Percentiles rank a stretch among this genome's conserved stretches.
Evolutionary conservation across 352 stramenopile species (phyloP).

Genomic region (Pythium brachiatum): DNA sequence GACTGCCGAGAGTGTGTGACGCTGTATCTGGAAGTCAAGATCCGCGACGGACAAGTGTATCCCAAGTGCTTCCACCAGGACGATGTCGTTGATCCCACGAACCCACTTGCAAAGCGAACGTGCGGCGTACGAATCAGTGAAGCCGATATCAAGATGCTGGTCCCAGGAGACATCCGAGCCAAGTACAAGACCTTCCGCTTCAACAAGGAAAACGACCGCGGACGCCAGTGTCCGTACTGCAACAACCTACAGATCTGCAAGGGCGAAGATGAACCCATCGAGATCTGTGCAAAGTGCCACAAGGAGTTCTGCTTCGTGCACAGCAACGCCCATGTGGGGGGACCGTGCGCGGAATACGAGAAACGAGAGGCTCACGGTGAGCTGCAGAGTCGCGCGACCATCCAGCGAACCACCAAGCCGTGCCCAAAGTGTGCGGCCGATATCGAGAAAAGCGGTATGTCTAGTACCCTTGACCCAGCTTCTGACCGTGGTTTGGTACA

Average conservation of each 20-base stretch:
- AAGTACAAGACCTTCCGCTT: constrained; percentile 88
- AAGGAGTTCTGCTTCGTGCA: constrained; percentile 87
- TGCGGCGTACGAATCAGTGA: constrained; percentile 39
- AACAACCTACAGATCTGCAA: constrained; percentile 53
- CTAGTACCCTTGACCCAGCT: too few relatives aligned
- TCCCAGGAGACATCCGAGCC: constrained; percentile 43
- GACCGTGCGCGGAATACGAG: constrained; percentile 67
- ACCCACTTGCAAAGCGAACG: background rate
- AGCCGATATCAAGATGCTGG: constrained; percentile 41
- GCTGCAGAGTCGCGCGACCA: constrained; percentile 34
- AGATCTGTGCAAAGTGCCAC: constrained; percentile 36
- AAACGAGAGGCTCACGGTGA: constrained; percentile 12
- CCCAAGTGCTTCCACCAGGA: constrained; percentile 60
- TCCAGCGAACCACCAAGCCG: constrained; percentile 38
- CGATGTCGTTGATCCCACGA: background rate
- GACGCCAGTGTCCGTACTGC: constrained; percentile 59
- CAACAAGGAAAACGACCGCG: constrained; percentile 66
- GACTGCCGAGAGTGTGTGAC: constrained; percentile 56
- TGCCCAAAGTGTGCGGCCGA: constrained; percentile 50
- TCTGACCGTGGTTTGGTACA: too few relatives aligned
- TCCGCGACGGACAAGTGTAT: constrained; percentile 63
- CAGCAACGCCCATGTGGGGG: constrained; percentile 70
- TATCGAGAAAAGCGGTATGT: constrained; percentile 52
- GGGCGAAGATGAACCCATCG: constrained; percentile 41
- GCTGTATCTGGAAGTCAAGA: constrained; percentile 59